Conservation (phyloP, 768 basidiomycete genomes). For the Suillus hirtellus region DNA sequence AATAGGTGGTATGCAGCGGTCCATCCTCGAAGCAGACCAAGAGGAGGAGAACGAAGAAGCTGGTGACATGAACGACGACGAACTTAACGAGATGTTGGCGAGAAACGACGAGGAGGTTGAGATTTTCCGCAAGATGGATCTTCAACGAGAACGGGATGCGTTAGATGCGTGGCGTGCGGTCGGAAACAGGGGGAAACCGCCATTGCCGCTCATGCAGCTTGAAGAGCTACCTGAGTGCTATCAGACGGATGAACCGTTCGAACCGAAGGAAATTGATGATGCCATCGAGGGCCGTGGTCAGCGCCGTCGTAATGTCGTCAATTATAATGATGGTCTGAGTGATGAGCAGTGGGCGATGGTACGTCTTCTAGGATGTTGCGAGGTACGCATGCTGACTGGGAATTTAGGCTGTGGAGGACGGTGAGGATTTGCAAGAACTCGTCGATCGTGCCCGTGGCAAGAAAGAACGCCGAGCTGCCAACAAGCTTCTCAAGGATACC, state of each 20-base stretch:
- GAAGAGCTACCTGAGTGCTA: conserved; percentile 94
- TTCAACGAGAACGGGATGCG: conserved; percentile 70
- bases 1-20: conserved; percentile 54
- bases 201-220: conserved; percentile 74
- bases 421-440: conserved; percentile 76
- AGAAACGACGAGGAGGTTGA: conserved; percentile 77
- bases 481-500: conserved; percentile 56
- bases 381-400: neutral
- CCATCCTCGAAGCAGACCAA: conserved; percentile 86
- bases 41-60: conserved; percentile 89
- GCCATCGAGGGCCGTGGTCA: conserved; percentile 78
- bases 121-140: conserved; percentile 82
- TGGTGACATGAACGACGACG: conserved; percentile 91
- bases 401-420: conserved; percentile 71
- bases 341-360: conserved; percentile 94
- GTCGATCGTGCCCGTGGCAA: conserved; percentile 63
- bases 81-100: conserved; percentile 90
- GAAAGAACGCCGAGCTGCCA: conserved; percentile 62
- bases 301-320: conserved; percentile 79
- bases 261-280: conserved; percentile 54
- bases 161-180: conserved; percentile 65
- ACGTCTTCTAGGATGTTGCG: conserved; percentile 24
- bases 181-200: conserved; percentile 79
- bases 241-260: conserved; percentile 81
- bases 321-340: conserved; percentile 90